These are phyloP conservation scores for Sporothrix phasma DNA, from an alignment of 2,329 filamentous ascomycete genomes.

Conservation along the genomic window DNA sequence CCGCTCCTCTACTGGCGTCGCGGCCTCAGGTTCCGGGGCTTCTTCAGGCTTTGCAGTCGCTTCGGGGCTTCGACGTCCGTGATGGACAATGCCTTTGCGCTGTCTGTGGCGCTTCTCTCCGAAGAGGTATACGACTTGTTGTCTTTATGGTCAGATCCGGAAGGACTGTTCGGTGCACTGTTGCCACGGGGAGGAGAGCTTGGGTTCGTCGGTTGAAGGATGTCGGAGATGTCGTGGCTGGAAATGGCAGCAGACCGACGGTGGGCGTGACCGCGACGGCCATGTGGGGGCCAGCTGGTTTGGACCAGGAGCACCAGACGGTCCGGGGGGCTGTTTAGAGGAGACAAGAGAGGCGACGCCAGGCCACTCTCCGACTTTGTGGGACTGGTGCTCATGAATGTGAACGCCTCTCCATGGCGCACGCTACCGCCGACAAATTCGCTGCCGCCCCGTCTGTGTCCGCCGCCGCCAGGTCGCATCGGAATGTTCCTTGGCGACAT, in stretches of 20 bases:
- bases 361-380: constrained; percentile 54
- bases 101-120: constrained; percentile 12
- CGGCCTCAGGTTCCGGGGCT: not conserved
- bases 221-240: constrained; percentile 65
- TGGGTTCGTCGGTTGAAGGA: constrained; percentile 51
- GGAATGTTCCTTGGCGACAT: constrained; percentile 39
- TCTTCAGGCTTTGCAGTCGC: not conserved
- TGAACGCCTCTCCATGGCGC: constrained; percentile 47
- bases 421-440: constrained; percentile 75
- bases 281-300: constrained; percentile 20
- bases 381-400: constrained; percentile 58
- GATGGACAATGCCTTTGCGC: constrained; percentile 10
- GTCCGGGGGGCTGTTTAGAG: constrained; percentile 30
- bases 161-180: constrained; percentile 56
- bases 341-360: constrained; percentile 44
- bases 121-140: constrained; percentile 23
- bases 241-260: constrained; percentile 76
- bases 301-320: not conserved
- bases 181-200: constrained; percentile 43
- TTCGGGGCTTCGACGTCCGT: constrained; percentile 15
- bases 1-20: not conserved
- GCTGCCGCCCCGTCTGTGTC: constrained; percentile 71
- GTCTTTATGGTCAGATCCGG: constrained; percentile 37
- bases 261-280: constrained; percentile 64
- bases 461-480: constrained; percentile 51